Evolutionary conservation across 805 yeast genomes (phyloP), one percentile per base, ranked within the genome.

Genomic region (Ogataea chonburiensis): DNA sequence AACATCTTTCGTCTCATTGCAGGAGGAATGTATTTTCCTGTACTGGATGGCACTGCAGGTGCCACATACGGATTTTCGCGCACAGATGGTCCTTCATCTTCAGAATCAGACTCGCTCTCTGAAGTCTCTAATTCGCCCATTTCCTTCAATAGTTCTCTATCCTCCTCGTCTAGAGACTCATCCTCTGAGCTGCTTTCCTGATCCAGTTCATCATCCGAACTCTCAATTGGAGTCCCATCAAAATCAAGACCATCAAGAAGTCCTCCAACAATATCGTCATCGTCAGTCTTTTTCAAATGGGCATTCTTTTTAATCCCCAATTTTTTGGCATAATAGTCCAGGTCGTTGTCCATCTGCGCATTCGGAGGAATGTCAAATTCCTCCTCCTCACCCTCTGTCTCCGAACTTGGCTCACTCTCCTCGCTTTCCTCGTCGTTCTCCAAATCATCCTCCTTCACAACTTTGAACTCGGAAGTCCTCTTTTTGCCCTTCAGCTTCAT

Each of bases 261-360:
- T n/a, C 88, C 94, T 29, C 85, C 95, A 31, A 88, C 67, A 2
- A 81, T 74, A 59, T 87, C 96, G 52, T 82, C 84, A 10, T 78
- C 87, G 24, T 71, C 79, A 3, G 54, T 54, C 44, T 72, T 73
- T 24, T 69, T 61, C 30, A 81, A 64, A 11, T 67, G 68, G 37
- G 69, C 71, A 0, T 77, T 75, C 45, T 78, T 78, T 38, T 67
- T 68, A 48, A 85, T 57, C 1, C 94, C 94, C 7, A 89, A 66
- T 51, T 84, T 81, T 45, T 81, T 82, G 3, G 96, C 89, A 57
- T 87, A 89, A 53, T 81, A 86, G 27, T 73, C 77, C 62, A 85
- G 79, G 36, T 89, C 95, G 38, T 76, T 80, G 41, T 86, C 94
- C 47, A 84, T 94, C 47, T 72, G 69, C 31, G 64, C 62, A 47